Evolutionary conservation across 371 early-diverging fungal genomes (phyloP), one percentile per base, ranked within the genome.

Genomic region (Rhizomucor pusillus): DNA sequence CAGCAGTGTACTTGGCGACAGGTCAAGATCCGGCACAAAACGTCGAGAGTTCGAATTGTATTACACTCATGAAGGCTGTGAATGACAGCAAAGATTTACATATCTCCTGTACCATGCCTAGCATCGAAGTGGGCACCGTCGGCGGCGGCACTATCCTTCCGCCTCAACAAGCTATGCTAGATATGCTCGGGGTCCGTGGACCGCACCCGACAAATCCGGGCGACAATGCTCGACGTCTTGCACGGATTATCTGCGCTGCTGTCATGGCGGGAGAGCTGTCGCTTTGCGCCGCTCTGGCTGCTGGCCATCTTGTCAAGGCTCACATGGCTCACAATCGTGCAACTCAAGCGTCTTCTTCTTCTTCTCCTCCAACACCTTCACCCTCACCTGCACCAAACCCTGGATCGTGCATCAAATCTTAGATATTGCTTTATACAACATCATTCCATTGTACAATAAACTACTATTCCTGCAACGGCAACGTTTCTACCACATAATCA

Each of bases 11-110:
- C 64, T 51, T 98, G 14, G 98, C 98, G 1, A 90, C 95, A 18
- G 98, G 98, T 29, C 98, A 98, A 71, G 98, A 98, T 63, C 95
- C 97, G 1, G 98, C 96, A 2, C 98, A 98, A 62, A 94, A 95
- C 60, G 94, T 98, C 29, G 98, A 97, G 69, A 88, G 89, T 36
- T 92, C 93, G 13, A 90, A 90, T 59, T 98, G 98, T 75, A 92
- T 97, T 43, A 93, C 97, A 0, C 61, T 94, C 65, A 98, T 98
- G 98, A 91, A 94, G 72, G 86, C 90, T 20, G 72, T 88, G 46
- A 87, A 90, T 59, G 74, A 86, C 36, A 89, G 85, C 13, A 67
- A 76, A 47, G 93, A 92, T 57, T 69, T 98, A 58, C 83, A 86
- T 57, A 89, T 98, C 50, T 89, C 90, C 22, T 90, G 92, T 60